A percentile compares a stretch with the other conserved stretches of the same genome.
Conservation (phyloP, 148 eudicot genomes). For the Rhododendron henanense region DNA sequence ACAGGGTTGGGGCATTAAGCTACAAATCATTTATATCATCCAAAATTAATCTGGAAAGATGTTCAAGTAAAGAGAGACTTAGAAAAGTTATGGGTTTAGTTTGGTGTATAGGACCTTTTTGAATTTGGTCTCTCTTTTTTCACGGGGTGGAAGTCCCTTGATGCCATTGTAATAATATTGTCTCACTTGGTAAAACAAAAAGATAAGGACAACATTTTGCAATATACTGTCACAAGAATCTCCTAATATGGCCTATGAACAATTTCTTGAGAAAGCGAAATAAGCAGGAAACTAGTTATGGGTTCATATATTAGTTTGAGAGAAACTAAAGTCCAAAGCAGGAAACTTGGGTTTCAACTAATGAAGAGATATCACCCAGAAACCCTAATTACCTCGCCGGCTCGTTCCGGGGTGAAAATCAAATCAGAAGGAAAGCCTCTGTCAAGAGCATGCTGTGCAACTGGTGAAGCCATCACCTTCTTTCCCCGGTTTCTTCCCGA, state of each 20-base stretch:
- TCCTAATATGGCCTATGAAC: background rate
- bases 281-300: background rate
- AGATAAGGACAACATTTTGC: background rate
- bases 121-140: background rate
- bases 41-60: background rate
- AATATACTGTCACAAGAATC: background rate
- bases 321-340: background rate
- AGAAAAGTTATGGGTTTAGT: background rate
- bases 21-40: background rate
- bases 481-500: constrained; percentile 72
- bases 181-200: background rate
- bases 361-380: background rate
- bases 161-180: background rate
- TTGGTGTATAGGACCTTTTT: background rate
- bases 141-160: background rate
- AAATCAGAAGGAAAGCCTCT: constrained; percentile 79
- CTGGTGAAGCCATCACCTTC: constrained; percentile 79
- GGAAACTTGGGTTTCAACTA: background rate
- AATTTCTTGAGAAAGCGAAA: background rate
- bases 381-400: constrained; percentile 60
- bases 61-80: background rate
- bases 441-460: constrained; percentile 85
- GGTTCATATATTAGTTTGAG: background rate
- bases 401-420: constrained; percentile 76
- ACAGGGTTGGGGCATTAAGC: background rate